Conservation (phyloP, 768 basidiomycete genomes). For the Xerocomellus dryophilus region DNA sequence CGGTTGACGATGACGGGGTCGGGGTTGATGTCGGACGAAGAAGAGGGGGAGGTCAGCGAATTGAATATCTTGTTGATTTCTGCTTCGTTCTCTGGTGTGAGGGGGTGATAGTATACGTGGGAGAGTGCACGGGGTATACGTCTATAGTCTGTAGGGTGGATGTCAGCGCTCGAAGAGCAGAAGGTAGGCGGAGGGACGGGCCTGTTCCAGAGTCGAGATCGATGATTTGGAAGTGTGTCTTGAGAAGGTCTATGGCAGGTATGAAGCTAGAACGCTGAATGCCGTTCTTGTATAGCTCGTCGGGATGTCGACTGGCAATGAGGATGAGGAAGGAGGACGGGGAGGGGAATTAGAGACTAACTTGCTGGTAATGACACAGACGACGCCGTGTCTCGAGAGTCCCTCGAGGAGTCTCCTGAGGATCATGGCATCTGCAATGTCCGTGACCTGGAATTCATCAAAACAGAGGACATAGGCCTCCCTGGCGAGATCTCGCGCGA, state of each 20-base stretch:
- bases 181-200: slow-evolving; percentile 28
- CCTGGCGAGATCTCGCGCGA: slow-evolving; percentile 81
- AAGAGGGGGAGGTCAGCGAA: slow-evolving; percentile 56
- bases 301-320: slow-evolving; percentile 80
- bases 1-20: slow-evolving; percentile 62
- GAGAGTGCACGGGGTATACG: slow-evolving; percentile 91
- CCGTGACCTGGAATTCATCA: slow-evolving; percentile 98
- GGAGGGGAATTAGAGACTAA: slow-evolving; percentile 37
- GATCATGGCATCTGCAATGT: slow-evolving; percentile 99
- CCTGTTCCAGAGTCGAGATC: slow-evolving; percentile 96
- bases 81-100: slow-evolving; percentile 56
- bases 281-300: slow-evolving; percentile 97
- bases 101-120: slow-evolving; percentile 87
- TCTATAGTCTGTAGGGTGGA: slow-evolving; percentile 73
- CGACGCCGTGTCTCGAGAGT: slow-evolving; percentile 84
- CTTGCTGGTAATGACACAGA: slow-evolving; percentile 98
- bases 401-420: slow-evolving; percentile 83
- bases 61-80: slow-evolving; percentile 86
- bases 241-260: slow-evolving; percentile 92
- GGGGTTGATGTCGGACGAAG: slow-evolving; percentile 26
- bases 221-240: slow-evolving; percentile 79
- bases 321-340: neutral
- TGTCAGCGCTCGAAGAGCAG: neutral
- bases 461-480: slow-evolving; percentile 89
- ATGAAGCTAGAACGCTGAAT: slow-evolving; percentile 94